Conservation (phyloP, 345 rosid genomes). For the Gossypium bickii region DNA sequence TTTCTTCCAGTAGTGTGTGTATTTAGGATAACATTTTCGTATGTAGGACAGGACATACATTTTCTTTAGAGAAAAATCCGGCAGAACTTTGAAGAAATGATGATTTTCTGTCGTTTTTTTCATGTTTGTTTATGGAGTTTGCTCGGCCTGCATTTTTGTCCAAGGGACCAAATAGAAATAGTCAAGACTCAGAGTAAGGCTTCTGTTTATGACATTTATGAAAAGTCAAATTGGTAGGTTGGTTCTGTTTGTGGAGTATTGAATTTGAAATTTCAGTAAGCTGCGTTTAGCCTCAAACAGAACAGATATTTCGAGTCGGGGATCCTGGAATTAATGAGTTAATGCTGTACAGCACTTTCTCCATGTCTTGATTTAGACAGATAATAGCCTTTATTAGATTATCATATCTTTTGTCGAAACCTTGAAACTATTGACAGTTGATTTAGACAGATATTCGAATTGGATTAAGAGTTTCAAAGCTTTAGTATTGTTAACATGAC, state of each 20-base stretch:
- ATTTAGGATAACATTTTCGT: not conserved
- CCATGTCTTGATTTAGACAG: no score
- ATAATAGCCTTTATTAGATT: no score
- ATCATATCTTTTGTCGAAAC: no score
- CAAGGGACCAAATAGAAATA: not conserved
- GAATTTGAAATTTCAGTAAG: not conserved
- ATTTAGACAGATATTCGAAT: no score
- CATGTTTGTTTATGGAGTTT: not conserved
- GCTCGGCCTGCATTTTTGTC: slow-evolving; percentile 6
- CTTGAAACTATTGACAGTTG: no score
- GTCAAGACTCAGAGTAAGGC: not conserved
- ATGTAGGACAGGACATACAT: slow-evolving; percentile 1
- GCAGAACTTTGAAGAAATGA: not conserved
- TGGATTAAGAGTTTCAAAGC: no score
- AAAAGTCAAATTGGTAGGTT: not conserved
- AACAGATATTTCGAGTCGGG: not conserved
- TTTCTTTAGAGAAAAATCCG: not conserved
- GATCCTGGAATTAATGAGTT: not conserved
- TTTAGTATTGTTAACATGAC: no score
- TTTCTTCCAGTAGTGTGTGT: not conserved
- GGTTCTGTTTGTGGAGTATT: not conserved
- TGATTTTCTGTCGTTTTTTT: not conserved
- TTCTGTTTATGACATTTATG: slow-evolving; percentile 2
- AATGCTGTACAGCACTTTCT: no score
- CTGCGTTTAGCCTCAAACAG: not conserved